Conservation (phyloP, 192 early-diverging fungal species). For the Lunasporangiospora selenospora region DNA sequence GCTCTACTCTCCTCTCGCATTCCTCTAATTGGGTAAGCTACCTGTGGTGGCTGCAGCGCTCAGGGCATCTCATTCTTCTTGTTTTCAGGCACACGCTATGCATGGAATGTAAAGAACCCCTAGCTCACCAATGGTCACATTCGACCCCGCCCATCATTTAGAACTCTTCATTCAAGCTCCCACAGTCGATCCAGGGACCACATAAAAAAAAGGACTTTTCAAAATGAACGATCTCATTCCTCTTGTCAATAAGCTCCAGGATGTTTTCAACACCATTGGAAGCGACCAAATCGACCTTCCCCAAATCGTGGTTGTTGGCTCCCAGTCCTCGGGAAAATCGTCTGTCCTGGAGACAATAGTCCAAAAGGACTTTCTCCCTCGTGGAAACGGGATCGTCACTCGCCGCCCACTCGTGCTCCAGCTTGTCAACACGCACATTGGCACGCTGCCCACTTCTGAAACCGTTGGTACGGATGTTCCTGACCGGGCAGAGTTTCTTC, state of each 20-base stretch:
- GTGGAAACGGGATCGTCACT: slow-evolving; percentile 88
- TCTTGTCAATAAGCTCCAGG: slow-evolving; percentile 83
- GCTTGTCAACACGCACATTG: slow-evolving; percentile 65
- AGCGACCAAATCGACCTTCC: slow-evolving; percentile 79
- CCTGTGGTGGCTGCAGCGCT: too few relatives aligned
- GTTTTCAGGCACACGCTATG: too few relatives aligned
- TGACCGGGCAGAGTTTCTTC: slow-evolving; percentile 70
- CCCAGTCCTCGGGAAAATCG: slow-evolving; percentile 92
- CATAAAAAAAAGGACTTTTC: neutral
- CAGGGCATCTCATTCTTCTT: too few relatives aligned
- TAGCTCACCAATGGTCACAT: too few relatives aligned
- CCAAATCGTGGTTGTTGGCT: slow-evolving; percentile 88
- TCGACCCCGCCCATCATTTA: too few relatives aligned
- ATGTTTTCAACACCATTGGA: slow-evolving; percentile 80
- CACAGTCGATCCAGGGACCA: neutral
- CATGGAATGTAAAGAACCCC: too few relatives aligned
- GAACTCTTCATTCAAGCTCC: neutral
- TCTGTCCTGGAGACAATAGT: slow-evolving; percentile 99
- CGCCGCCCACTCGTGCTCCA: slow-evolving; percentile 83
- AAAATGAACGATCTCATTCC: slow-evolving; percentile 83
- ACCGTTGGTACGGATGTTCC: slow-evolving; percentile 39
- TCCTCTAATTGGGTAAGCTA: neutral
- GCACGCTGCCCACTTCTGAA: slow-evolving; percentile 15
- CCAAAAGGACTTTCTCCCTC: slow-evolving; percentile 96
- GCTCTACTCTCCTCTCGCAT: neutral